Percentiles rank a stretch among this genome's conserved stretches.
These are phyloP conservation scores for Dalbergia cultrata DNA, from an alignment of 306 rosid species.

Conservation along the genomic window DNA sequence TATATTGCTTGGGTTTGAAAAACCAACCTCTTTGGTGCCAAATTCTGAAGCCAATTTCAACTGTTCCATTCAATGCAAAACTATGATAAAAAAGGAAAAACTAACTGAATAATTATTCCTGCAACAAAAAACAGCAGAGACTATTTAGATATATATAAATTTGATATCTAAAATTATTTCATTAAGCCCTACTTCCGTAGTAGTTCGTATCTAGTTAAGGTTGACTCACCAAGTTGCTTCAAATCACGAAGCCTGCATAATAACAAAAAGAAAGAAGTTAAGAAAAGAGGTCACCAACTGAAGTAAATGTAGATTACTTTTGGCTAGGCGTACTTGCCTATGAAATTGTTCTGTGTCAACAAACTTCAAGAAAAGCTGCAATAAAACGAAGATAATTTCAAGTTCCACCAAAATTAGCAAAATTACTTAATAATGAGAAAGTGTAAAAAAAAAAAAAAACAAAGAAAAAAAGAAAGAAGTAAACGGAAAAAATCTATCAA, in stretches of 20 bases:
- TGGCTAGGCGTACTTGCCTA: conserved; percentile 52
- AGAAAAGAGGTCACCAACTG: background rate
- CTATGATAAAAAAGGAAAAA: conserved; percentile 43
- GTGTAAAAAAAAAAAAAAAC: background rate
- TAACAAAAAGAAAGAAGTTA: background rate
- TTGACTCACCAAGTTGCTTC: conserved; percentile 50
- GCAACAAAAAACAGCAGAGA: conserved; percentile 53
- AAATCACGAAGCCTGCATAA: conserved; percentile 63
- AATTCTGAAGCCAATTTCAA: conserved; percentile 59
- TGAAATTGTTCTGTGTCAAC: conserved; percentile 67
- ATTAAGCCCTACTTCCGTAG: background rate
- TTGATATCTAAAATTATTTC: background rate
- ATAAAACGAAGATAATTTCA: conserved; percentile 22
- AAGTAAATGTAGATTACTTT: conserved; percentile 7
- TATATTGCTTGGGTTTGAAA: conserved; percentile 48
- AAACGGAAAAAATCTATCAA: background rate
- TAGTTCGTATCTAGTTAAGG: conserved; percentile 17
- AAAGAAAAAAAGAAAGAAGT: background rate
- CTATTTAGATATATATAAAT: conserved; percentile 9
- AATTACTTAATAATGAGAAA: background rate
- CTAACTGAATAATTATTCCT: conserved; percentile 57
- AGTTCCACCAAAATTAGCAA: conserved; percentile 34
- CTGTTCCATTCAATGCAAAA: conserved; percentile 67
- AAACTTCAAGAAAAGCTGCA: conserved; percentile 60
- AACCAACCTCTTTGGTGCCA: conserved; percentile 71